Conservation (phyloP, 305 asterid genomes). For the Solanum aculeatissimum region DNA sequence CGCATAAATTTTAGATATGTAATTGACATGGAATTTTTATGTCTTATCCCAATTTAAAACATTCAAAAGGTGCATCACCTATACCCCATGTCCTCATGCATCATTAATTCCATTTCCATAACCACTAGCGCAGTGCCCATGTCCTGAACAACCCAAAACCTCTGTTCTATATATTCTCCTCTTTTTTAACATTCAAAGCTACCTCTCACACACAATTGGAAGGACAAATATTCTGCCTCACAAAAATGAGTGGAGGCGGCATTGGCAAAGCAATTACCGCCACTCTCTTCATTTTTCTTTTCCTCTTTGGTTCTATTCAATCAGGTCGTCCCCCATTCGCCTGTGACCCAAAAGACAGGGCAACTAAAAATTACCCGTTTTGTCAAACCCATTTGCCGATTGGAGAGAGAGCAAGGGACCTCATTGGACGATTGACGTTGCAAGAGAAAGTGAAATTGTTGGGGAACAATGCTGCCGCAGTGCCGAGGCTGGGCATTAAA, state of each 20-base stretch:
- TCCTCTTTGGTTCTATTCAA: background rate
- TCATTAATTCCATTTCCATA: background rate
- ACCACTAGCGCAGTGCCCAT: background rate
- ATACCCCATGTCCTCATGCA: background rate
- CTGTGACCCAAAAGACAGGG: slow-evolving; percentile 35
- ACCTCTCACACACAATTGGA: background rate
- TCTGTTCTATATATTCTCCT: slow-evolving; percentile 14
- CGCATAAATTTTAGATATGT: background rate
- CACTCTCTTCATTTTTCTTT: background rate
- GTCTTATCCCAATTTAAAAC: background rate
- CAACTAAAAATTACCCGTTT: slow-evolving; percentile 27
- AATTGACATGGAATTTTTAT: background rate
- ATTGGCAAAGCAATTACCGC: slow-evolving; percentile 15
- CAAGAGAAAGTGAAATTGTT: slow-evolving; percentile 62
- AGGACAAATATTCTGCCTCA: background rate
- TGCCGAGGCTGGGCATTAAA: slow-evolving; percentile 60
- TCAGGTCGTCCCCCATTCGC: slow-evolving; percentile 47
- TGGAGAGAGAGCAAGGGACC: slow-evolving; percentile 48
- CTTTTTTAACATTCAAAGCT: background rate
- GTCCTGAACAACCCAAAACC: background rate
- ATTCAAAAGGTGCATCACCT: background rate
- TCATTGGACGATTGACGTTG: slow-evolving; percentile 52
- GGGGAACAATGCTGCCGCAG: slow-evolving; percentile 48
- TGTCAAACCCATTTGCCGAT: slow-evolving; percentile 28
- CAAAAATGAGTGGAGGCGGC: background rate